Base-by-base conservation (phyloP, 805 yeast genomes). In the Cyberlindnera mycetangii region DNA sequence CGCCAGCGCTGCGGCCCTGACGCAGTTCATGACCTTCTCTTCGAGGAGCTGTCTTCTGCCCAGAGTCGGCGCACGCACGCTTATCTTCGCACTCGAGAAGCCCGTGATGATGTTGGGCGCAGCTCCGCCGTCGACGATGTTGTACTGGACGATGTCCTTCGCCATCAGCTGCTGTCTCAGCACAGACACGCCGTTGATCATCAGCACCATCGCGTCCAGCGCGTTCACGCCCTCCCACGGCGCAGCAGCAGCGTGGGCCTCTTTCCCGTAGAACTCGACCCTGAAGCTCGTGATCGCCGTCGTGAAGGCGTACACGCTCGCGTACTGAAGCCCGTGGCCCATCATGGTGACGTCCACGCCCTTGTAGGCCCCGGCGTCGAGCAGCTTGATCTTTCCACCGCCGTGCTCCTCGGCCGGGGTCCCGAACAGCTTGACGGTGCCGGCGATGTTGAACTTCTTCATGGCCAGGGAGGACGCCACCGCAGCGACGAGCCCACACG, bases 181-280 rank as follows among this genome's bases (percentile, higher is more conserved):
- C 24, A 46, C 44, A 6, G 46, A 17, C 6, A 42, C 25, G 14
- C 37, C 24, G 22, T 46, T 39, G 36, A 42, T 42, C 41, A 42
- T 35, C 18, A 39, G 6, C 7, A 38, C 41, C 44, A 46, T 38
- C 5, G 49, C 49, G 30, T 46, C 49, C 24, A 46, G 28, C 3
- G 49, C 49, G 25, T 46, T 46, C 27, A 46, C 17, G 16, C 49
- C 49, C 31, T 46, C 36, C 46, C 46, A 46, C 36, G 49, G 49
- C 3, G 49, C 38, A 12, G 46, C 49, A 11, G 49, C 49, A 31
- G 49, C 49, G 18, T 46, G 49, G 11, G 49, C 49, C 34, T 46
- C 49, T 37, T 39, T 38, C 12, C 49, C 49, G 25, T 30, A 42
- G 39, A 25, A 46, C 18, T 46, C 46, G 16, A 46, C 18, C 10